Evolutionary conservation across 1,139 yeast genomes (phyloP).

Genomic region (Oligophagozyma castellii): DNA sequence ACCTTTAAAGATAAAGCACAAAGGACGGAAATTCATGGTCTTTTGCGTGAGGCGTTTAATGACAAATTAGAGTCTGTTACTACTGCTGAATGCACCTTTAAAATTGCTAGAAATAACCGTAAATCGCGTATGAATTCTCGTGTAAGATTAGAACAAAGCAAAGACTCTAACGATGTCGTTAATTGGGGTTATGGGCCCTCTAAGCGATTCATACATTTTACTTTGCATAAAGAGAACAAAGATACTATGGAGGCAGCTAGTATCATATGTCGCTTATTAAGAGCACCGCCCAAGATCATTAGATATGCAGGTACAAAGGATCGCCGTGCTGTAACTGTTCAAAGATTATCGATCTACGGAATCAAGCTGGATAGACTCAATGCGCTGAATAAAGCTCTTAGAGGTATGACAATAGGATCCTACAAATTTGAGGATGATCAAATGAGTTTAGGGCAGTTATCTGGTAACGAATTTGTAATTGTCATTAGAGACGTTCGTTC

Average conservation of each 20-base stretch:
- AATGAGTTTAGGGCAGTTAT: constrained; percentile 65
- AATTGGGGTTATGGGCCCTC: constrained; percentile 50
- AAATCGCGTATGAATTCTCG: constrained; percentile 27
- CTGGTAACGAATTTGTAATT: constrained; percentile 79
- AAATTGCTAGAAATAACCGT: constrained; percentile 37
- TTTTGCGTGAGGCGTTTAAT: constrained; percentile 60
- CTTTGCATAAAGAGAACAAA: constrained; percentile 83
- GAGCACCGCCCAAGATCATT: constrained; percentile 55
- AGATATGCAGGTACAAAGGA: constrained; percentile 94
- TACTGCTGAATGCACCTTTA: constrained; percentile 50
- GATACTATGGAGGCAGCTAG: constrained; percentile 95
- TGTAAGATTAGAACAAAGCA: constrained; percentile 32
- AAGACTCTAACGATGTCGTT: constrained; percentile 34
- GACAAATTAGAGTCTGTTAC: constrained; percentile 72
- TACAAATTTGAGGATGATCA: constrained; percentile 53
- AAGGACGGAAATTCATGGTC: constrained; percentile 66
- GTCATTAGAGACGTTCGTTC: constrained; percentile 58
- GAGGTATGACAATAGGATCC: constrained; percentile 65
- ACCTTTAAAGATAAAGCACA: constrained; percentile 50
- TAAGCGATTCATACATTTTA: constrained; percentile 59
- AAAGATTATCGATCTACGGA: constrained; percentile 56
- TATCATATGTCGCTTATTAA: constrained; percentile 54
- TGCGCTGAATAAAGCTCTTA: constrained; percentile 58
- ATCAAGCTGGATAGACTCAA: constrained; percentile 70
- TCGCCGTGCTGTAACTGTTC: constrained; percentile 91